Evolutionary conservation across 176 grass and related monocot genomes (phyloP).

Genomic region (Phoenix dactylifera): DNA sequence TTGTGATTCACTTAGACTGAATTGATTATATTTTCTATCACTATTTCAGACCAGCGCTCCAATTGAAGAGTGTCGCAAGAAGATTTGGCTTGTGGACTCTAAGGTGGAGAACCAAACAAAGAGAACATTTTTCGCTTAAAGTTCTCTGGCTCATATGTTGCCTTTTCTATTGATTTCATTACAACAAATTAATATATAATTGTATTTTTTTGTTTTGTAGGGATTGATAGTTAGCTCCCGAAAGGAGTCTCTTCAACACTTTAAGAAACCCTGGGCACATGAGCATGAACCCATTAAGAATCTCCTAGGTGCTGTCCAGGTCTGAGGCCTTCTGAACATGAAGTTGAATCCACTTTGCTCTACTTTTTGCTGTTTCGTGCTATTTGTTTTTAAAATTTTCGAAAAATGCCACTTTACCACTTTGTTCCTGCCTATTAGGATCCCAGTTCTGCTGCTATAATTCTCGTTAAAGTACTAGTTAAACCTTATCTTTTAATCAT

Average conservation of each 20-base stretch:
- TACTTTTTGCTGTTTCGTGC: too few species aligned
- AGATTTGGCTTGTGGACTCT: conserved; percentile 93
- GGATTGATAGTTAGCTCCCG: conserved; percentile 82
- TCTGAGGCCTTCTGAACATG: conserved; percentile 22
- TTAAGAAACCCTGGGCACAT: conserved; percentile 96
- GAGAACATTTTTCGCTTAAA: neutral
- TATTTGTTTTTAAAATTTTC: too few species aligned
- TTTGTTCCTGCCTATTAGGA: too few species aligned
- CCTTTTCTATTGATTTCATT: neutral
- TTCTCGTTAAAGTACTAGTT: too few species aligned
- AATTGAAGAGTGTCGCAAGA: conserved; percentile 84
- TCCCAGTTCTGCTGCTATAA: too few species aligned
- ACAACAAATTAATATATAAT: too few species aligned
- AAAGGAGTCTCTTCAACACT: conserved; percentile 63
- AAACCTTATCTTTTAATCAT: too few species aligned
- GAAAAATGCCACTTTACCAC: too few species aligned
- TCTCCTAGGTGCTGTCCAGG: conserved; percentile 75
- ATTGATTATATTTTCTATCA: conserved; percentile 18
- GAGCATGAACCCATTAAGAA: conserved; percentile 62
- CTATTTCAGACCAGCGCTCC: conserved; percentile 66
- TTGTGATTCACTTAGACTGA: conserved; percentile 1
- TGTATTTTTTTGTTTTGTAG: conserved; percentile 31
- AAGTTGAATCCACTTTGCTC: neutral
- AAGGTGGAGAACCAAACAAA: conserved; percentile 42
- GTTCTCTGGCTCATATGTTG: neutral